Evolutionary conservation across 495 filamentous ascomycete species (phyloP), one percentile per base, ranked within the genome.

Genomic region (Xylaria telfairii): DNA sequence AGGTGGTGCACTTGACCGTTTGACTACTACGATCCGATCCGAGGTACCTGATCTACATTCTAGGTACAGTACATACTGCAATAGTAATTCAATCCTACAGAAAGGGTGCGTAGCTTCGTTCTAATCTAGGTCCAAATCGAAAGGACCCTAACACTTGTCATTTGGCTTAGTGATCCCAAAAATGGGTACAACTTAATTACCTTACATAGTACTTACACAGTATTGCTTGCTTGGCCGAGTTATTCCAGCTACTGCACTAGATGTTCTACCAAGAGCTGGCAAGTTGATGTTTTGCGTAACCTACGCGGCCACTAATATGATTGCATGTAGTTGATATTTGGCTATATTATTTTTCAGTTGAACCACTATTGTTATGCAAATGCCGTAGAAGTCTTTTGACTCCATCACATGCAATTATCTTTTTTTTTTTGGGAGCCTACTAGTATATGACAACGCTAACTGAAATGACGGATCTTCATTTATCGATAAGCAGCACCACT

Each of bases 401-500:
- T 41, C 39, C 13, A 47, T 47, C 44, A 47, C 44, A 47, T 47
- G 44, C 44, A n/a, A n/a, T n/a, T n/a, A 47, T 47, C 44, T n/a
- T 3, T 5, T 47, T 37, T 37, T 37, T 37, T 3, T 37, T 8
- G 8, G 34, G 34, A 37, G 34, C 34, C 34, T 8, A 37, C n/a
- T n/a, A n/a, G n/a, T n/a, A n/a, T n/a, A n/a, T n/a, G n/a, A 37
- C 34, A 37, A 37, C 34, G 34, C 8, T 8, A 8, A 37, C 34
- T 44, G 10, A n/a, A 4, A 7, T 12, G 3, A 47, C 6, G 1
- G 6, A n/a, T 12, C 2, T 15, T 51, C 12, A 21, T 30, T 30
- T 63, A 65, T 65, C 62, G 65, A 67, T 67, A 67, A 37, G 19
- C 65, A 49, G 49, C 13, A 21, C 47, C 10, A 9, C 49, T 28